Evolutionary conservation across 78 protist species (phyloP), one percentile per base, ranked within the genome.

Genomic region (Dictyostelium purpureum): DNA sequence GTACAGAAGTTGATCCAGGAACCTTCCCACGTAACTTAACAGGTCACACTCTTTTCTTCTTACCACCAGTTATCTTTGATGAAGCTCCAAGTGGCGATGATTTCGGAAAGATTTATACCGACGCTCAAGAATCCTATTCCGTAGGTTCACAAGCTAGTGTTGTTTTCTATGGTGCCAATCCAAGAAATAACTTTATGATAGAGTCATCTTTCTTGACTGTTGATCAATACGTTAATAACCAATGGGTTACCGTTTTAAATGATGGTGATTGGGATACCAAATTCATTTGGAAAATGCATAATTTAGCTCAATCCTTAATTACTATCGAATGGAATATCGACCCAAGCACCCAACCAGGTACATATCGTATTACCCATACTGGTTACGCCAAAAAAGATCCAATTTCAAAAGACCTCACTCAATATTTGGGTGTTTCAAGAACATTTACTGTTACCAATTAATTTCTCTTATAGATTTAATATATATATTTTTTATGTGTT

Each of bases 211-310:
- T 77, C 70, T n/a, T 88, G 26, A 66, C 93, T 2, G 81, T 94
- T 33, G 96, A 94, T 69, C 19, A 19, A 18, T 38, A 51, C 21
- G 24, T 19, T 2, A 52, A 37, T 19, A 61, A 47, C 18, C 14
- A 56, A 35, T 94, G 94, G 94, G 2, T 35, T 1, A 66, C 77
- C 7, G 61, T 94, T 12, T 35, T 47, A 19, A 67, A 61, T 33
- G 96, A 94, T 81, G 94, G 93, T 24, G 78, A 80, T 54, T 88
- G 89, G 89, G 96, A 94, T 14, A 94, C 93, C 31, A 74, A 57
- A 33, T 51, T 82, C 92, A 21, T 18, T 28, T 94, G 92, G 94
- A 69, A 70, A 37, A 83, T 79, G 88, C 70, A 76, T 69, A 24
- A 42, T 49, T 11, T 79, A 18, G 75, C 69, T n/a, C 75, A 88